Percentiles rank a stretch among this genome's conserved stretches.
phyloP scores from a whole-genome alignment of 2,329 filamentous ascomycete genomes.

The Calonectria multiphialidica region DNA sequence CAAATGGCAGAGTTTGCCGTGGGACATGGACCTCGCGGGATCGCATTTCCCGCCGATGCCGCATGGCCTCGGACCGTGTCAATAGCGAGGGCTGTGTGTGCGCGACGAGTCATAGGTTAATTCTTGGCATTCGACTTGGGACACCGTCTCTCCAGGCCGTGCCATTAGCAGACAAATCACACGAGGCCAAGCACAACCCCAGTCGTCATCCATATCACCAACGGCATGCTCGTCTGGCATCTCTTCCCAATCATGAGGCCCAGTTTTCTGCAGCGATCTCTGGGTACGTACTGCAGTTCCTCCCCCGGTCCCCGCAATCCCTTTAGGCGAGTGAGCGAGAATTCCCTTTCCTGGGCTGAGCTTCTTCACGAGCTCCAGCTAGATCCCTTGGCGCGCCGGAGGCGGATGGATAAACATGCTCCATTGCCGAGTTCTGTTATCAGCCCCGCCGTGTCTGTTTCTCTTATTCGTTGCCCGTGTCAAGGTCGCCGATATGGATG shows the following conservation, averaged over 20 bases:
- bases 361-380: constrained; percentile 4
- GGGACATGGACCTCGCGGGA: neutral
- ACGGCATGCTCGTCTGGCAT: neutral
- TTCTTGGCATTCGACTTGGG: constrained; percentile 3
- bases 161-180: constrained; percentile 14
- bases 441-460: constrained; percentile 18
- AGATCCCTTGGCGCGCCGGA: constrained; percentile 10
- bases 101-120: neutral
- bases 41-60: neutral
- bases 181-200: constrained; percentile 13
- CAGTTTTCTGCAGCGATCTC: constrained; percentile 17
- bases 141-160: neutral
- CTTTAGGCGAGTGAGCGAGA: neutral
- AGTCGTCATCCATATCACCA: constrained; percentile 19
- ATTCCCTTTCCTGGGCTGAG: neutral
- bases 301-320: constrained; percentile 18
- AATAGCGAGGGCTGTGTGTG: neutral
- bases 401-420: constrained; percentile 1
- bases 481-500: constrained; percentile 20
- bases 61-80: neutral
- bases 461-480: constrained; percentile 15
- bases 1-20: neutral
- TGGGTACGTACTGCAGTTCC: constrained; percentile 1
- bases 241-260: neutral
- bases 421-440: constrained; percentile 24